phyloP scores from a whole-genome alignment of 2,329 filamentous ascomycete species.

The Myriosclerotinia curreyana region DNA sequence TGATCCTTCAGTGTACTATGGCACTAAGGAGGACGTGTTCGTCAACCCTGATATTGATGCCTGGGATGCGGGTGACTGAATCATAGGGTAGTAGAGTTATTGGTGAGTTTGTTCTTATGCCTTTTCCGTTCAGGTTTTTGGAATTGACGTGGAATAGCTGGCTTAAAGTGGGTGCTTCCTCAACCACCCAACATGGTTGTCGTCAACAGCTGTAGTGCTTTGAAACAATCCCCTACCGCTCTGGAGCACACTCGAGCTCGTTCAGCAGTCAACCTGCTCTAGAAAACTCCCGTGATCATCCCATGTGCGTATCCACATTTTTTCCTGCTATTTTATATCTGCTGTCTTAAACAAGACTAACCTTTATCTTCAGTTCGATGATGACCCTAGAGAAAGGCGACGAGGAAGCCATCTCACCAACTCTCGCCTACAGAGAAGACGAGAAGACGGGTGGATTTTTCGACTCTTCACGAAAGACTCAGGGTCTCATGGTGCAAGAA shows the following conservation, averaged over 20 bases:
- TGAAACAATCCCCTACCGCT: too few species aligned
- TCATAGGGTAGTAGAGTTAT: too few species aligned
- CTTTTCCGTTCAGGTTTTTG: too few species aligned
- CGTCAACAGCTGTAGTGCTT: too few species aligned
- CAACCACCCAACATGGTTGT: too few species aligned
- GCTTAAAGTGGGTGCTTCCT: too few species aligned
- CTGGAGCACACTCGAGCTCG: background rate
- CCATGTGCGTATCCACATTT: background rate
- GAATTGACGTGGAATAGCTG: too few species aligned
- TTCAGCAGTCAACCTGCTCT: too few species aligned
- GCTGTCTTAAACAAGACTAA: background rate
- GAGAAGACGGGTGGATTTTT: too few species aligned
- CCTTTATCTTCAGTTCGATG: background rate
- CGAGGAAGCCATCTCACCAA: background rate
- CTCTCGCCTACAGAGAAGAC: background rate
- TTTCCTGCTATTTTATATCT: too few species aligned
- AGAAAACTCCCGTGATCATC: background rate
- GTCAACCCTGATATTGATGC: background rate
- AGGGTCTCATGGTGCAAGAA: background rate
- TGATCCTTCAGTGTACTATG: background rate
- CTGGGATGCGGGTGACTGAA: too few species aligned
- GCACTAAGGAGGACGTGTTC: background rate
- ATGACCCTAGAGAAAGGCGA: background rate
- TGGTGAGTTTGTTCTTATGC: too few species aligned
- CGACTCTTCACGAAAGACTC: background rate